These are phyloP conservation scores for Umbelopsis sp. DNA, from an alignment of 371 early-diverging fungal species.

Conservation along the genomic window DNA sequence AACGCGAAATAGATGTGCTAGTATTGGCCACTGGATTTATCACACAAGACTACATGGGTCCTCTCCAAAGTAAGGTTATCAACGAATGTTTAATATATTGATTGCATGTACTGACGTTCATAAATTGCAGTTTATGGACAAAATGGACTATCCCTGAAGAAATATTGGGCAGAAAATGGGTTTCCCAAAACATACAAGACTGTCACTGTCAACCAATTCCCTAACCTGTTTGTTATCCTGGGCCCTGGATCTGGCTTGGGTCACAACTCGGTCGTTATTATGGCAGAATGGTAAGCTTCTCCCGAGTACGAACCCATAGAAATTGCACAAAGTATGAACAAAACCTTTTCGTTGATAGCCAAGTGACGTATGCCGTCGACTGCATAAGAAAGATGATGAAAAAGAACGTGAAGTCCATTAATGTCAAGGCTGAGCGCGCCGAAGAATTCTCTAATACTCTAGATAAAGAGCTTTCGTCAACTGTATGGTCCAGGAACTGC, in stretches of 20 bases:
- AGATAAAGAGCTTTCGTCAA: neutral
- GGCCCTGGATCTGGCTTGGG: slow-evolving; percentile 47
- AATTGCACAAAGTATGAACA: neutral
- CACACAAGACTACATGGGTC: slow-evolving; percentile 31
- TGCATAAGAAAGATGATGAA: neutral
- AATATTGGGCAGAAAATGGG: slow-evolving; percentile 27
- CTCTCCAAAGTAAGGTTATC: slow-evolving; percentile 27
- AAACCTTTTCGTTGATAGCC: neutral
- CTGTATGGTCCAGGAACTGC: slow-evolving; percentile 3
- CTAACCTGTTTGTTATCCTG: slow-evolving; percentile 46
- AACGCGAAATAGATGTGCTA: slow-evolving; percentile 32
- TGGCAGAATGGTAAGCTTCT: slow-evolving; percentile 30
- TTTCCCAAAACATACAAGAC: slow-evolving; percentile 39
- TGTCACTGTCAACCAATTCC: slow-evolving; percentile 34
- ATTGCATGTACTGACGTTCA: neutral
- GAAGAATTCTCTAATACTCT: neutral
- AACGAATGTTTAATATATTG: neutral
- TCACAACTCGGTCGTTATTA: slow-evolving; percentile 39
- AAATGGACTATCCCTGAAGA: slow-evolving; percentile 22
- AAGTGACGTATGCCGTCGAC: neutral
- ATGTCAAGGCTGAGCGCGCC: slow-evolving; percentile 3
- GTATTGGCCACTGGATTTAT: slow-evolving; percentile 36
- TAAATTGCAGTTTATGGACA: slow-evolving; percentile 25
- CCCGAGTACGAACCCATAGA: neutral
- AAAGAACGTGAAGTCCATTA: neutral